Percentiles rank a stretch among this genome's conserved stretches.
These are phyloP conservation scores for Ceratocystis variospora DNA, from an alignment of 2,329 filamentous ascomycete genomes.

Conservation along the genomic window DNA sequence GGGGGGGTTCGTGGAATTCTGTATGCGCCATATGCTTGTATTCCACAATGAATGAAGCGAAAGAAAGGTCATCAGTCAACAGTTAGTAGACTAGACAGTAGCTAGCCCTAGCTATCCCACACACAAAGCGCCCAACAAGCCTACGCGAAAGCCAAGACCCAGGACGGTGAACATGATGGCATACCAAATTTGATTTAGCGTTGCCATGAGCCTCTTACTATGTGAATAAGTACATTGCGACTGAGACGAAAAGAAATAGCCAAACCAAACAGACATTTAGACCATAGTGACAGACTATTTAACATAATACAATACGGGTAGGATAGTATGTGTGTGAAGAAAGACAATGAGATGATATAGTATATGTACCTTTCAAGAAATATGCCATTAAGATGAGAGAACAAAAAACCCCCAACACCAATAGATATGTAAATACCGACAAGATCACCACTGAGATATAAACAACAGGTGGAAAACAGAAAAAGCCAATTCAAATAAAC, in stretches of 20 bases:
- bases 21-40: too few relatives aligned
- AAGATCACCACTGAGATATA: neutral
- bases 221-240: neutral
- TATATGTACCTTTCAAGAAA: neutral
- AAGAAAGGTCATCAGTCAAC: too few relatives aligned
- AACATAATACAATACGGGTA: too few relatives aligned
- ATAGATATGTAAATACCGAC: neutral
- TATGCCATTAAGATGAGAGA: constrained; percentile 6
- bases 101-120: neutral
- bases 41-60: too few relatives aligned
- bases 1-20: too few relatives aligned
- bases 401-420: neutral
- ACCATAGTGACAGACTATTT: too few relatives aligned
- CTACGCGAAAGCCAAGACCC: too few relatives aligned
- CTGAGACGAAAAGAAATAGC: neutral
- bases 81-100: too few relatives aligned
- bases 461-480: neutral
- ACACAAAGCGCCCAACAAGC: neutral
- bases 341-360: neutral
- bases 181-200: constrained; percentile 10
- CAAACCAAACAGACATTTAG: neutral
- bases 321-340: neutral
- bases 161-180: constrained; percentile 3
- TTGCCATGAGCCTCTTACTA: neutral
- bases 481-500: constrained; percentile 3